Conservation (phyloP, 73 alveolate species). For the Paramecium sonneborni region DNA sequence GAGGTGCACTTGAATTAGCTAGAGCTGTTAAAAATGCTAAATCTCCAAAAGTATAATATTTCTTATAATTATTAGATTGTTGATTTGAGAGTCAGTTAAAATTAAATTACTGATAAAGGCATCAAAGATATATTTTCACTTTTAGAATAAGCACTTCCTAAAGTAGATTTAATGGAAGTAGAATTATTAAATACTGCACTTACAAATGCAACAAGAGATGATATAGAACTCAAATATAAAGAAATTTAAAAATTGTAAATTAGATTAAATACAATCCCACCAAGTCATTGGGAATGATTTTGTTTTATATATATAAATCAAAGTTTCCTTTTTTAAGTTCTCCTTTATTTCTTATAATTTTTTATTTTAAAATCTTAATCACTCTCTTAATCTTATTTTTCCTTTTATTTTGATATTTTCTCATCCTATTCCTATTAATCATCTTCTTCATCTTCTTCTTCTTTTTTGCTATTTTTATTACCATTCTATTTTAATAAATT, state of each 20-base stretch:
- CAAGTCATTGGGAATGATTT: constrained; percentile 54
- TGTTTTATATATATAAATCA: neutral
- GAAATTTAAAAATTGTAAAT: neutral
- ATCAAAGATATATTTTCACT: neutral
- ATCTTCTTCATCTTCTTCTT: neutral
- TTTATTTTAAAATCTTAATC: neutral
- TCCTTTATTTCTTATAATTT: neutral
- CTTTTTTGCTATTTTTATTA: neutral
- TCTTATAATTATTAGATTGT: neutral
- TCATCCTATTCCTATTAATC: neutral
- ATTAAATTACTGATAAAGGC: constrained; percentile 26
- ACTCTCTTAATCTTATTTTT: neutral
- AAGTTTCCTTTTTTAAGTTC: neutral
- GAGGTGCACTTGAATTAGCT: constrained; percentile 40
- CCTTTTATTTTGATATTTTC: neutral
- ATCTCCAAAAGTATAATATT: constrained; percentile 1
- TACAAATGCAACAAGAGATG: constrained; percentile 59
- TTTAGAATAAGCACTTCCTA: neutral
- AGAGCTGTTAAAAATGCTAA: constrained; percentile 22
- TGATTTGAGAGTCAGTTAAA: constrained; percentile 14
- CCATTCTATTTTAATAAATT: neutral
- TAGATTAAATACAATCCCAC: constrained; percentile 45
- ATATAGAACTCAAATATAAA: constrained; percentile 23
- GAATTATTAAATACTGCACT: constrained; percentile 60
- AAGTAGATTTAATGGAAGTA: neutral